Conservation (phyloP, 164 flowering plant species). For the Umbellularia californica region DNA sequence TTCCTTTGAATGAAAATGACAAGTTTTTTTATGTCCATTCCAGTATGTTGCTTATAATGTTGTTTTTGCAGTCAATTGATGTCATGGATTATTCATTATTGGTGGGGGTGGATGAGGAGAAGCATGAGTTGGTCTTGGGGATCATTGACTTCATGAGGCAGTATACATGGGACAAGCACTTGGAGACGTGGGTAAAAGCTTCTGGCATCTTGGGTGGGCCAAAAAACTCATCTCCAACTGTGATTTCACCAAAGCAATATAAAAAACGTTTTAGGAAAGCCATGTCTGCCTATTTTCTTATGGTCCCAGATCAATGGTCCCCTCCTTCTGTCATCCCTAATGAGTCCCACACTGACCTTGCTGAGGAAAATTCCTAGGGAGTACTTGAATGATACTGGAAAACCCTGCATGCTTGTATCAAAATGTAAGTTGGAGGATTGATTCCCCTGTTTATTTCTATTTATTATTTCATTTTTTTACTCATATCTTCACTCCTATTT, state of each 20-base stretch:
- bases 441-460: too few relatives aligned
- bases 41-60: neutral
- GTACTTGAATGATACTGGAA: slow-evolving; percentile 32
- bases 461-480: too few relatives aligned
- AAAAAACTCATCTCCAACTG: slow-evolving; percentile 83
- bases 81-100: slow-evolving; percentile 97
- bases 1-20: neutral
- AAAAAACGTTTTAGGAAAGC: slow-evolving; percentile 97
- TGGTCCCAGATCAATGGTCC: slow-evolving; percentile 97
- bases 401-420: slow-evolving; percentile 23
- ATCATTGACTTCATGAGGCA: slow-evolving; percentile 99
- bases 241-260: slow-evolving; percentile 96
- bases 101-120: slow-evolving; percentile 92
- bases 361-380: slow-evolving; percentile 53
- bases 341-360: slow-evolving; percentile 51
- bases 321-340: slow-evolving; percentile 60
- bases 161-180: slow-evolving; percentile 98
- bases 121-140: slow-evolving; percentile 87
- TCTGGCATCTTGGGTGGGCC: slow-evolving; percentile 94
- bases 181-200: slow-evolving; percentile 97
- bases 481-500: slow-evolving; percentile 1
- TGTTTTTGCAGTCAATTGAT: slow-evolving; percentile 63
- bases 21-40: neutral
- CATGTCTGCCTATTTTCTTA: slow-evolving; percentile 89
- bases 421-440: slow-evolving; percentile 20